phyloP scores from a whole-genome alignment of 2,329 filamentous ascomycete genomes.

The Fusarium heterosporum region DNA sequence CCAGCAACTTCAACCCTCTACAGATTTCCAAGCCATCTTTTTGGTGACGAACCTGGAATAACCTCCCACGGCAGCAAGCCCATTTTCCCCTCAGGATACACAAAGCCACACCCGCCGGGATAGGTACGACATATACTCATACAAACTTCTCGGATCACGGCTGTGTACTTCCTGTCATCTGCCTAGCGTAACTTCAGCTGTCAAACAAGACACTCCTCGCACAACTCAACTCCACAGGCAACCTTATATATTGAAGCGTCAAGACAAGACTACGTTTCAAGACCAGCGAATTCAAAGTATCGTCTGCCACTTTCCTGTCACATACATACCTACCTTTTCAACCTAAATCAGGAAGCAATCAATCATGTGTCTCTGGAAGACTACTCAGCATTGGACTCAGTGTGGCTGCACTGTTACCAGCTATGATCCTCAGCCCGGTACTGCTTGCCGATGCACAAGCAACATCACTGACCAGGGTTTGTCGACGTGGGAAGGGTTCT shows the following conservation, averaged over 20 bases:
- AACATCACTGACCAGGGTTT: constrained; percentile 46
- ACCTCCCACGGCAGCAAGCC: constrained; percentile 31
- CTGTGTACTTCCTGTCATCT: constrained; percentile 37
- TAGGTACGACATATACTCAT: constrained; percentile 37
- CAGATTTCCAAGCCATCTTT: constrained; percentile 9
- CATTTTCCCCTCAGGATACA: constrained; percentile 37
- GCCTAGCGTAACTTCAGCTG: constrained; percentile 24
- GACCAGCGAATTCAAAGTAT: background rate
- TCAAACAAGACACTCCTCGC: constrained; percentile 26
- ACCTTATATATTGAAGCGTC: constrained; percentile 31
- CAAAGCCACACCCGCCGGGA: constrained; percentile 39
- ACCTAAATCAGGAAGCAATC: background rate
- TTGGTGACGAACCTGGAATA: constrained; percentile 12
- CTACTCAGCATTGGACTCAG: constrained; percentile 48
- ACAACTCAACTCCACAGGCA: constrained; percentile 17
- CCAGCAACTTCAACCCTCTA: background rate
- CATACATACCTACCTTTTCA: background rate
- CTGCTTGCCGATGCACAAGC: constrained; percentile 44
- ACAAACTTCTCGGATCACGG: constrained; percentile 44
- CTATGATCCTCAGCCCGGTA: constrained; percentile 47
- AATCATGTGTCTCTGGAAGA: constrained; percentile 53
- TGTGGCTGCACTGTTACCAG: constrained; percentile 50
- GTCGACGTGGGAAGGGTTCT: constrained; percentile 51
- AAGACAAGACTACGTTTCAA: constrained; percentile 9
- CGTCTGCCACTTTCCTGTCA: background rate